Evolutionary conservation across 345 rosid species (phyloP).

Genomic region (Salix viminalis): DNA sequence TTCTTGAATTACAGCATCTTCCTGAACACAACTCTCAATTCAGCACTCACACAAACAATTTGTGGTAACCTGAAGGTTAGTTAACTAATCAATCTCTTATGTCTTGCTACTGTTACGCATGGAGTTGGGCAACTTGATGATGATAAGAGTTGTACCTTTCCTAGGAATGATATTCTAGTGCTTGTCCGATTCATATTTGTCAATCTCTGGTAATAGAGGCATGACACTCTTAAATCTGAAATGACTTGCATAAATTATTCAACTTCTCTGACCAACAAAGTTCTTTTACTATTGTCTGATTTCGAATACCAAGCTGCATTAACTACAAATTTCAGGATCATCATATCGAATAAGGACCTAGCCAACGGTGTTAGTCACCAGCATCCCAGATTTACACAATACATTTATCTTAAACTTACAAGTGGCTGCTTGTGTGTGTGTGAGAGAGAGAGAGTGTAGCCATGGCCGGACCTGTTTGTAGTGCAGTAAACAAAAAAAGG

Average conservation of each 20-base stretch:
- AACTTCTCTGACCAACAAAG: not conserved
- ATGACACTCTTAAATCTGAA: too few species aligned
- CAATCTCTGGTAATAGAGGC: not conserved
- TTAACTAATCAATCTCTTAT: not conserved
- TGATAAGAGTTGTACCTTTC: not conserved
- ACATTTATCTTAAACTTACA: too few species aligned
- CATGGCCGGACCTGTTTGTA: too few species aligned
- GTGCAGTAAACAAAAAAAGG: too few species aligned
- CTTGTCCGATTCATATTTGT: not conserved
- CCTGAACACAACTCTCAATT: conserved; percentile 94
- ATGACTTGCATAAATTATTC: too few species aligned
- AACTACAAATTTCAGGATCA: too few species aligned
- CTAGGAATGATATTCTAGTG: not conserved
- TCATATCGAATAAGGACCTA: too few species aligned
- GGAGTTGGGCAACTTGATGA: not conserved
- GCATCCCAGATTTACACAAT: too few species aligned
- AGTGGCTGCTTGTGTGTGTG: too few species aligned
- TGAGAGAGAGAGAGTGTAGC: too few species aligned
- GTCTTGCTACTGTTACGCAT: not conserved
- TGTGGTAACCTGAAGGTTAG: conserved; percentile 95
- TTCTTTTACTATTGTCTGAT: not conserved
- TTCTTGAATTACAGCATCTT: conserved; percentile 91
- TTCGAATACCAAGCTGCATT: too few species aligned
- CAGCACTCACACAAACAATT: conserved; percentile 91
- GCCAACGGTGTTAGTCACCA: too few species aligned